Evolutionary conservation across 176 grass and related monocot species (phyloP), one percentile per base, ranked within the genome.

Genomic region (Chrysopogon serrulatus): DNA sequence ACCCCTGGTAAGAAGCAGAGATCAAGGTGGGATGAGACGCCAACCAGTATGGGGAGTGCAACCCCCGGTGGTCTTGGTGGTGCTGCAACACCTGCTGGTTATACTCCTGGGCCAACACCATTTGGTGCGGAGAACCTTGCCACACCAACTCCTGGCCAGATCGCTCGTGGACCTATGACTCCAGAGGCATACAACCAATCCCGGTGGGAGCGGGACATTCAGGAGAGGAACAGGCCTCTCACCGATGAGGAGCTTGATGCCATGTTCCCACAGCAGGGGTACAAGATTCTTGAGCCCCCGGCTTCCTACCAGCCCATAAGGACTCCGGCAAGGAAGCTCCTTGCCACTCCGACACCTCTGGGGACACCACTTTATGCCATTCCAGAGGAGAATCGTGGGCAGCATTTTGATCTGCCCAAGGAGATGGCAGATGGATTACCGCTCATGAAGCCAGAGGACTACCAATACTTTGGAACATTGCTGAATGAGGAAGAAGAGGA

Each of bases 21-120:
- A 36, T 99, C 96, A 1, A 88, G 96, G 66, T 99, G 96, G 96
- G 96, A 99, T 63, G 96, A 99, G 82, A 99, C 93, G 16, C 96
- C 91, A 4, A 87, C 93, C 0, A 81, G 87, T 74, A 92, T 95
- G 90, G 93, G 93, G 0, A 90, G 82, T 42, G 87, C 82, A 30
- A 92, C 90, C 8, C 90, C 90, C 11, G 84, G 88, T 37, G 16
- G 83, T 19, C 11, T 71, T 6, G 90, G 87, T 47, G 44, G 45
- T 2, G 88, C 86, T 49, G 92, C 74, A 10, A 94, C 89, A 3
- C 91, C 91, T 79, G 88, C 88, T 68, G 88, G 90, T 0, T 97
- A 90, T 65, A 97, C 95, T 23, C 96, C 96, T 81, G 96, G 96
- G 23, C 64, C 87, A 8, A 99, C 96, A 2, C 96, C 93, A 32